Evolutionary conservation across 371 early-diverging fungal species (phyloP), one percentile per base, ranked within the genome.

Genomic region (Syncephalastrum sp.): DNA sequence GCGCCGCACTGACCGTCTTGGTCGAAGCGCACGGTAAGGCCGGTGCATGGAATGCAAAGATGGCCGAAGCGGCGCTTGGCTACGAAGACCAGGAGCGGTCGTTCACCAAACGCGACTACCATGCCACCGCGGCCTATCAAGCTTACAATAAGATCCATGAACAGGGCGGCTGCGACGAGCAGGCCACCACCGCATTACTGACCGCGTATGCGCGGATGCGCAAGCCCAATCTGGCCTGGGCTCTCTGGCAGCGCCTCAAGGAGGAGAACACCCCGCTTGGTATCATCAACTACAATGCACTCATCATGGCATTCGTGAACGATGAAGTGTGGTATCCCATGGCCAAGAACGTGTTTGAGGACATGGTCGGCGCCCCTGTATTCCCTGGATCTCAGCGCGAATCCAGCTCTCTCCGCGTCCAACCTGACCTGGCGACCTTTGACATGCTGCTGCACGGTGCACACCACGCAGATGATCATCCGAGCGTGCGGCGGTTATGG

Each of bases 11-110:
- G 25, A 67, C 71, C 0, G 43, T 73, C 5, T 42, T 73, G 1
- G 65, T 69, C 5, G 63, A 73, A 50, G 74, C 74, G 0, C 71
- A 77, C 59, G 72, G 71, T 27, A n/a, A 57, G 0, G 67, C 67
- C 1, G 73, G 63, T 2, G 58, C 58, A n/a, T 53, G 58, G 19
- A 43, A 46, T 54, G 38, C 38, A 33, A 33, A 33, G 38, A 33
- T 33, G 10, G 38, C 38, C 38, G 38, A 33, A 33, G 38, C 10
- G 8, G 38, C 10, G 8, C 38, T 33, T 2, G 38, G 38, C 38
- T 12, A 33, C 8, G 38, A 33, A 33, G 38, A 33, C 10, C 38
- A 33, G 38, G 10, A 33, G 16, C 47, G 23, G 47, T 16, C 12
- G 14, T 46, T 46, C 12, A 5, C 16, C 4, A 29, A 52, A 12